phyloP scores from a whole-genome alignment of 1,139 yeast species.

The Pichia sp. region DNA sequence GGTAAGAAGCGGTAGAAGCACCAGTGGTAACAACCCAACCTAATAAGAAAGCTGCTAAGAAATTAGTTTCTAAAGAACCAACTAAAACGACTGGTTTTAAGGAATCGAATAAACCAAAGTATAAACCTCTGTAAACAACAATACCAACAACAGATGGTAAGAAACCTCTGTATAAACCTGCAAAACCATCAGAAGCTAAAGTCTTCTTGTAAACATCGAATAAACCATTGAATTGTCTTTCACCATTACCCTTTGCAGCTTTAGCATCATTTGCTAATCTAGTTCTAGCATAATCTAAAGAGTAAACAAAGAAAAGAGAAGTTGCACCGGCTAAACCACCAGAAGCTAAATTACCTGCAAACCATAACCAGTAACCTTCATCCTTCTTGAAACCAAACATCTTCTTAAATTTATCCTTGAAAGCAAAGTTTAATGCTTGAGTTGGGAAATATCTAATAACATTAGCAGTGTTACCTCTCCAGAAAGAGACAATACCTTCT shows the following conservation, averaged over 20 bases:
- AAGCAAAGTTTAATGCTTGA: constrained; percentile 78
- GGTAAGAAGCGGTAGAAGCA: constrained; percentile 76
- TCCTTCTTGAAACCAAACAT: constrained; percentile 72
- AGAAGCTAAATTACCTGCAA: constrained; percentile 74
- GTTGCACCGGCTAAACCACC: constrained; percentile 84
- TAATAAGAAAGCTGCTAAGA: constrained; percentile 67
- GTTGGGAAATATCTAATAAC: constrained; percentile 83
- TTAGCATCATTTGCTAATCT: constrained; percentile 81
- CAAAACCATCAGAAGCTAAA: constrained; percentile 67
- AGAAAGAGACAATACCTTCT: constrained; percentile 66
- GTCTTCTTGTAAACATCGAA: constrained; percentile 74
- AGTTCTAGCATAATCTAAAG: constrained; percentile 78
- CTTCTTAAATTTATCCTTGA: constrained; percentile 76
- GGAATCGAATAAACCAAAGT: constrained; percentile 78
- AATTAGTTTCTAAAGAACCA: constrained; percentile 65
- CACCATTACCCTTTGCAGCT: constrained; percentile 57
- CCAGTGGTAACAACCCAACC: constrained; percentile 79
- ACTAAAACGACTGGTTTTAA: constrained; percentile 68
- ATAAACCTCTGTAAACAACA: constrained; percentile 76
- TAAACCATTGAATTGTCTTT: constrained; percentile 75
- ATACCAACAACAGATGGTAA: constrained; percentile 77
- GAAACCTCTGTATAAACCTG: constrained; percentile 81
- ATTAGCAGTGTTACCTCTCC: constrained; percentile 86
- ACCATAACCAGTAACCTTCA: constrained; percentile 62
- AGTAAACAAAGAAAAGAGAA: constrained; percentile 68